Conservation (phyloP, 306 rosid genomes). For the Canavalia ensiformis region DNA sequence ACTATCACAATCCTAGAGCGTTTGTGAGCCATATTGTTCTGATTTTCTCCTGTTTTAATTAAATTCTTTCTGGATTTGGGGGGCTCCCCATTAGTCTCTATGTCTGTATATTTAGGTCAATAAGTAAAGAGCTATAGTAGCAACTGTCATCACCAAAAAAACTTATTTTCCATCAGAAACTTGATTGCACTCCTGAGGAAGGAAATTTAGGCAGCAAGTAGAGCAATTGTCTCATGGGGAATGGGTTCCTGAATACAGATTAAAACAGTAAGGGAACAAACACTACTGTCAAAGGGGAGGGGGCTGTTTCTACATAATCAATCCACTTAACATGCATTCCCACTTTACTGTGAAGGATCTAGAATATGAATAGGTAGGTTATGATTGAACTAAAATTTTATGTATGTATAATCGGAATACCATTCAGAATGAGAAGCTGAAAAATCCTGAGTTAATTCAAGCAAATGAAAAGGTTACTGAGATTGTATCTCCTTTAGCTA, state of each 20-base stretch:
- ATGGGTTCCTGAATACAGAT: not conserved
- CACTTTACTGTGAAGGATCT: not conserved
- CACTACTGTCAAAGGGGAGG: not conserved
- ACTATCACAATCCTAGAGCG: conserved; percentile 9
- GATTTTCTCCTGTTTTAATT: not conserved
- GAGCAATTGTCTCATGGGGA: not conserved
- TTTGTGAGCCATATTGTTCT: conserved; percentile 4
- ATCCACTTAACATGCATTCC: not conserved
- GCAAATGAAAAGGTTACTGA: not conserved
- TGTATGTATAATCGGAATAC: not conserved
- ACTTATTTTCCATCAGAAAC: conserved; percentile 1
- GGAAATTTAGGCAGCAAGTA: conserved; percentile 1
- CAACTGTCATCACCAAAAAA: not conserved
- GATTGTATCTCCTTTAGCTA: not conserved
- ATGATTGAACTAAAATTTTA: not conserved
- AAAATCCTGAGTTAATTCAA: not conserved
- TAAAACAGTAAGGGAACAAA: not conserved
- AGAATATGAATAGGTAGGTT: not conserved
- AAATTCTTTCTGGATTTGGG: no score
- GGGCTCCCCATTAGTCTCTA: no score
- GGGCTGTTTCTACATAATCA: not conserved
- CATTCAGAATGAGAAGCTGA: not conserved
- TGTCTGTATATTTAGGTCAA: not conserved
- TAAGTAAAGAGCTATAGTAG: not conserved
- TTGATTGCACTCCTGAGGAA: not conserved